phyloP scores from a whole-genome alignment of 371 early-diverging fungal species.

The Umbelopsis sp. region DNA sequence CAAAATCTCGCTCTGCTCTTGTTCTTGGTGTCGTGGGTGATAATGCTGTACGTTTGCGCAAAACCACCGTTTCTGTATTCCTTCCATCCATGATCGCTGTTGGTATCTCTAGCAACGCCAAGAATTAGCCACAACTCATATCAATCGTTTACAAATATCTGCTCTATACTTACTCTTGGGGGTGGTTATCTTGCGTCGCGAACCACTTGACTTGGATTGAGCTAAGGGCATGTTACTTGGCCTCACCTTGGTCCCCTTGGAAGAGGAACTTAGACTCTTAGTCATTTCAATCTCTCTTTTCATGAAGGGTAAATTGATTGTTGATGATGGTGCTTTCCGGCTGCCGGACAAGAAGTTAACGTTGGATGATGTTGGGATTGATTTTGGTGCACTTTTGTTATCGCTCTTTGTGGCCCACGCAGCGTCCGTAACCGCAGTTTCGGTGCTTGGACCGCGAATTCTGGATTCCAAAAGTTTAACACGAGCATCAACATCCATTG shows the following conservation, averaged over 20 bases:
- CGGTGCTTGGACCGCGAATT: slow-evolving; percentile 9
- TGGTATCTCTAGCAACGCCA: not conserved
- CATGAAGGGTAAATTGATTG: not conserved
- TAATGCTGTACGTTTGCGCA: slow-evolving; percentile 2
- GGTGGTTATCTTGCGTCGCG: not conserved
- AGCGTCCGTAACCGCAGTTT: slow-evolving; percentile 8
- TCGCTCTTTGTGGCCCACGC: slow-evolving; percentile 1
- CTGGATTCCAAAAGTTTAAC: slow-evolving; percentile 4
- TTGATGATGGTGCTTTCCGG: not conserved
- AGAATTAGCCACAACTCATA: no score
- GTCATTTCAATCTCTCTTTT: slow-evolving; percentile 15
- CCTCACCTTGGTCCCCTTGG: not conserved
- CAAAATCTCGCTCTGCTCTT: slow-evolving; percentile 14
- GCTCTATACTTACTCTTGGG: not conserved
- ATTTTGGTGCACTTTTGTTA: not conserved
- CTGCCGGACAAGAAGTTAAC: not conserved
- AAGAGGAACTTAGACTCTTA: not conserved
- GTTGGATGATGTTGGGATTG: not conserved
- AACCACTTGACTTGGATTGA: not conserved
- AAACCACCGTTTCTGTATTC: slow-evolving; percentile 9
- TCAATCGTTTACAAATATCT: not conserved
- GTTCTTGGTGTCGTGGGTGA: slow-evolving; percentile 11
- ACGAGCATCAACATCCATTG: slow-evolving; percentile 12
- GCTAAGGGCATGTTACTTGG: not conserved
- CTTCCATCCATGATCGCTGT: not conserved